phyloP scores from a whole-genome alignment of 2,329 filamentous ascomycete species.

The Xylariomycetidae sp. region DNA sequence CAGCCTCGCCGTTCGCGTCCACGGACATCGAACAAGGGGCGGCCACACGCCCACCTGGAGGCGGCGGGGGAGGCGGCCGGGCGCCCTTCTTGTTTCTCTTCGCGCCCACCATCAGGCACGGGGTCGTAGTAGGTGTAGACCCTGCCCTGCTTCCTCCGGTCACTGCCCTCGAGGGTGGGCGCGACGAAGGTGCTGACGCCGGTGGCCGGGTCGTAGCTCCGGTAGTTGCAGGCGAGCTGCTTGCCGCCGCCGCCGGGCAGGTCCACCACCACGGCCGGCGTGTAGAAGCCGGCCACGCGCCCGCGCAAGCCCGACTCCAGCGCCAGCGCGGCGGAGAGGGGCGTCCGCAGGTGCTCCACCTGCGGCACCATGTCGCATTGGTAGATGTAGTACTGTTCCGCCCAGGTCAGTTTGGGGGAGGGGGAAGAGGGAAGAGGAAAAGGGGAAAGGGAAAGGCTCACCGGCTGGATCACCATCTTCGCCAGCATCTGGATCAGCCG shows the following conservation, averaged over 20 bases:
- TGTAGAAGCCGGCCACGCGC: slow-evolving; percentile 56
- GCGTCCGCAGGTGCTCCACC: slow-evolving; percentile 57
- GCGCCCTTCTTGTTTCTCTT: neutral
- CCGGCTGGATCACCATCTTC: slow-evolving; percentile 51
- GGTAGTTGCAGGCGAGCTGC: slow-evolving; percentile 47
- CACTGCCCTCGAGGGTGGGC: slow-evolving; percentile 47
- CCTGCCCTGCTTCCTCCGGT: slow-evolving; percentile 36
- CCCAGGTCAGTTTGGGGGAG: neutral
- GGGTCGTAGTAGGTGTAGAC: slow-evolving; percentile 56
- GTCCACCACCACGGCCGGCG: slow-evolving; percentile 57
- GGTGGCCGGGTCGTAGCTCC: slow-evolving; percentile 45
- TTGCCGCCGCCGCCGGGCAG: slow-evolving; percentile 59
- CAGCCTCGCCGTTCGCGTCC: too few relatives aligned
- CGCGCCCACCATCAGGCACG: slow-evolving; percentile 8
- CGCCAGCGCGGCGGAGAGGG: slow-evolving; percentile 51
- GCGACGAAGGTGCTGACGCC: slow-evolving; percentile 51
- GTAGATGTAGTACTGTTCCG: slow-evolving; percentile 56
- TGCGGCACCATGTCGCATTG: slow-evolving; percentile 57
- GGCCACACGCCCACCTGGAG: too few relatives aligned
- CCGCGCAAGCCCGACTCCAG: slow-evolving; percentile 49
- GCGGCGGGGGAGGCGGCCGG: too few relatives aligned
- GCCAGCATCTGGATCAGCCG: slow-evolving; percentile 47
- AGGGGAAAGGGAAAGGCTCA: slow-evolving; percentile 23
- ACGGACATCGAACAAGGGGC: too few relatives aligned
- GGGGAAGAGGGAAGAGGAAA: too few relatives aligned